Base-by-base conservation (phyloP, 1,139 yeast genomes). In the Lodderomyces theae region DNA sequence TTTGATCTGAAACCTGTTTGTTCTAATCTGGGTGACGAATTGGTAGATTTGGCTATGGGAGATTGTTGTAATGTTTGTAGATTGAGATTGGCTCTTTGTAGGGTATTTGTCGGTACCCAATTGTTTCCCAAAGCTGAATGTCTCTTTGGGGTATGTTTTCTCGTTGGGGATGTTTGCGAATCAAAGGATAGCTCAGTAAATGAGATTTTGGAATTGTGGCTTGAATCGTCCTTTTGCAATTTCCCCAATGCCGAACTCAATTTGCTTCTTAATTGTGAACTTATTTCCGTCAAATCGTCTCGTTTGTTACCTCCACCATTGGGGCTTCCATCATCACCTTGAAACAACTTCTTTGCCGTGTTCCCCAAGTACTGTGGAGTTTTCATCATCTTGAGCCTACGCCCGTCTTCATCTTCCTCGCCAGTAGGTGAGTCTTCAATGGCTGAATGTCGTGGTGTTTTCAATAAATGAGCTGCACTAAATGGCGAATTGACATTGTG, bases 181-280 rank as follows among this genome's bases (percentile, higher is more conserved):
- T 60, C 61, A 39, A 65, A 64, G 10, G 65, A 53, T 29, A 65
- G 49, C 38, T 64, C 70, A 1, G 71, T 58, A 41, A 68, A 68
- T 21, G 63, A 55, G 28, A 63, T 49, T 36, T 58, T 63, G 33
- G 46, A 43, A 28, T 21, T 19, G n/a, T 22, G 25, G 8, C 17
- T 6, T 36, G 51, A 52, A 25, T 56, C 54, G 24, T 50, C 53
- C 41, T 51, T 47, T 46, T 69, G 72, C 33, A 69, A 45, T 45
- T 69, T 66, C 2, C 69, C 74, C 33, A 69, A 54, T 5, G 77
- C 77, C 41, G 64, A 64, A 43, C 69, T 66, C 26, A 71, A 53
- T 46, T 59, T 59, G 38, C 57, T 65, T 44, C 67, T 68, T 40
- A 71, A 54, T 47, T 68, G 72, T 17, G 60, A 48, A 41, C 73